phyloP scores from a whole-genome alignment of 495 filamentous ascomycete species.

The Podospora bellae-mahoneyi region DNA sequence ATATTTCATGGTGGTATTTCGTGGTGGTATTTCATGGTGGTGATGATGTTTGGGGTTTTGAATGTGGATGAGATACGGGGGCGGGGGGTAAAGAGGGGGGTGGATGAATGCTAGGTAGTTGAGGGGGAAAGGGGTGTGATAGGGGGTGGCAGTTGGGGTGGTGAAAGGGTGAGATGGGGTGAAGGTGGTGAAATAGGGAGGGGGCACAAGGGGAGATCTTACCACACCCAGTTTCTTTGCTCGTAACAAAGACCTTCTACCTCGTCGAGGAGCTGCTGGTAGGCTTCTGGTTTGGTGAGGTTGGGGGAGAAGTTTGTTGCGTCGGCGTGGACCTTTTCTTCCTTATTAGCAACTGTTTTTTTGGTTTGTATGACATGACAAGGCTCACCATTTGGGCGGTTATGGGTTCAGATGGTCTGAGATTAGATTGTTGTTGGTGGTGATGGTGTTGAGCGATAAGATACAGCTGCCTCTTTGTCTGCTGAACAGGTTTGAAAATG shows the following conservation, averaged over 20 bases:
- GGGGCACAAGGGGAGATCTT: constrained; percentile 1
- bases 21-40: too few relatives aligned
- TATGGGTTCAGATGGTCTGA: not conserved
- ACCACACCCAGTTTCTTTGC: constrained; percentile 81
- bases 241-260: constrained; percentile 67
- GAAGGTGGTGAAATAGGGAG: not conserved
- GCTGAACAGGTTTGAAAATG: not conserved
- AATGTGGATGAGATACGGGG: too few relatives aligned
- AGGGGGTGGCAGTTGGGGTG: too few relatives aligned
- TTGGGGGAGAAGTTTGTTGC: constrained; percentile 67
- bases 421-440: not conserved
- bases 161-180: not conserved
- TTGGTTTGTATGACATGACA: not conserved
- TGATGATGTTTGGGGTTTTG: too few relatives aligned
- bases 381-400: not conserved
- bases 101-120: too few relatives aligned
- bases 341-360: not conserved
- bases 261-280: constrained; percentile 69
- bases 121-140: not conserved
- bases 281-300: constrained; percentile 70
- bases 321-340: constrained; percentile 76
- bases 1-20: too few relatives aligned
- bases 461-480: not conserved
- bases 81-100: too few relatives aligned
- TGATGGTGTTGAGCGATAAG: not conserved